phyloP scores from a whole-genome alignment of 2,329 filamentous ascomycete genomes.

The Penicillium sp. region DNA sequence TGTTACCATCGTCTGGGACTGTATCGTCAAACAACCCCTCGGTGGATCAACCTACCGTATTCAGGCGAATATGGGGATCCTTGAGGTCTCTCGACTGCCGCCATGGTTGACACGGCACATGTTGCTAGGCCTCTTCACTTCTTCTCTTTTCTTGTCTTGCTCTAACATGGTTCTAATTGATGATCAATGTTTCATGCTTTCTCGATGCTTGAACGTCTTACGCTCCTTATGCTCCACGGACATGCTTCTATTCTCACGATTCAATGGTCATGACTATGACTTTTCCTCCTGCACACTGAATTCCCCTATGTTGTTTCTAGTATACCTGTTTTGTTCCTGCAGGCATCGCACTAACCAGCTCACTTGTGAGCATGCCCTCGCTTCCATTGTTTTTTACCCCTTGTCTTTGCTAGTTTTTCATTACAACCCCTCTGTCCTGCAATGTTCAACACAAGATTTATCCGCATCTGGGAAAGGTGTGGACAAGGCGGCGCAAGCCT shows the following conservation, averaged over 20 bases:
- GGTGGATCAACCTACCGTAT: constrained; percentile 6
- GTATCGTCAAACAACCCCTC: constrained; percentile 1
- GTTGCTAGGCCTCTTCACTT: neutral
- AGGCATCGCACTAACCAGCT: neutral
- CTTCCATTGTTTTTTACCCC: neutral
- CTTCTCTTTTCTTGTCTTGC: neutral
- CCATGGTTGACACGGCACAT: constrained; percentile 11
- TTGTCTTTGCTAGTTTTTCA: too few relatives aligned
- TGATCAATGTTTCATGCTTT: constrained; percentile 11
- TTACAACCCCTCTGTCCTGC: too few relatives aligned
- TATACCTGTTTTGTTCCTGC: neutral
- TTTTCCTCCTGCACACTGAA: neutral
- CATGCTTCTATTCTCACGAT: neutral
- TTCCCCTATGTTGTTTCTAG: neutral
- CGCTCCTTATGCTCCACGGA: constrained; percentile 8
- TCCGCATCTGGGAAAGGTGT: neutral
- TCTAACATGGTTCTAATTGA: neutral
- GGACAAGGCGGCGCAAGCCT: constrained; percentile 4
- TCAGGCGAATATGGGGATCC: constrained; percentile 13
- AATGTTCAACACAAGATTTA: constrained; percentile 1
- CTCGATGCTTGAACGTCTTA: constrained; percentile 9
- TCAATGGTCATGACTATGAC: constrained; percentile 14
- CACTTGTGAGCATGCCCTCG: neutral
- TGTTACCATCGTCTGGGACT: neutral
- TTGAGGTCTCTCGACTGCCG: constrained; percentile 24